Conservation (phyloP, 1,284 basidiomycete species). For the Dichomitus squalens region DNA sequence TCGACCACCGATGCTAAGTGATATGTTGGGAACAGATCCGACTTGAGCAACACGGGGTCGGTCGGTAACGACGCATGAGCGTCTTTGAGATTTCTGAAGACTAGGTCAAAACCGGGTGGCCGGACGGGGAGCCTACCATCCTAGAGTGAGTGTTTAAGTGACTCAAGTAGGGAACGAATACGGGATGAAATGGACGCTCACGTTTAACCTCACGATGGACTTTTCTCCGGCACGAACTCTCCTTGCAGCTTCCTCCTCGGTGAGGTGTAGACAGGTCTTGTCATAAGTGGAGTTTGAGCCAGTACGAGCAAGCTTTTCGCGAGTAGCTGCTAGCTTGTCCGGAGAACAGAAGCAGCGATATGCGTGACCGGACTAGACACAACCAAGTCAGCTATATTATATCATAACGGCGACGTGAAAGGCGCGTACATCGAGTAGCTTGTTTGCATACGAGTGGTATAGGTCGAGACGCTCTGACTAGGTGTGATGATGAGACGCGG, state of each 20-base stretch:
- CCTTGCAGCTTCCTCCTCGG: constrained; percentile 82
- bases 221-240: constrained; percentile 77
- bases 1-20: constrained; percentile 97
- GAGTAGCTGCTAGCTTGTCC: constrained; percentile 66
- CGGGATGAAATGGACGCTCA: constrained; percentile 37
- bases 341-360: constrained; percentile 94
- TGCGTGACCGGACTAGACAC: constrained; percentile 74
- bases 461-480: constrained; percentile 89
- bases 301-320: constrained; percentile 65
- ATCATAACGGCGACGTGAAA: not conserved
- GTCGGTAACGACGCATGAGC: constrained; percentile 79
- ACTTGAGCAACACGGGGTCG: constrained; percentile 92
- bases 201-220: constrained; percentile 86
- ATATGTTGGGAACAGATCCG: constrained; percentile 94
- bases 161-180: not conserved
- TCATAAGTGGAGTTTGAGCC: constrained; percentile 85
- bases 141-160: constrained; percentile 37
- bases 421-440: constrained; percentile 74
- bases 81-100: constrained; percentile 78
- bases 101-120: constrained; percentile 59
- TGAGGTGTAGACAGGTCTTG: constrained; percentile 81
- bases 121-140: constrained; percentile 54
- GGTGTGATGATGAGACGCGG: not conserved
- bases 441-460: constrained; percentile 75
- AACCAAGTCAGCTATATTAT: not conserved